Evolutionary conservation across 495 filamentous ascomycete genomes (phyloP).

Genomic region (Aspergillus carlsbadensis): DNA sequence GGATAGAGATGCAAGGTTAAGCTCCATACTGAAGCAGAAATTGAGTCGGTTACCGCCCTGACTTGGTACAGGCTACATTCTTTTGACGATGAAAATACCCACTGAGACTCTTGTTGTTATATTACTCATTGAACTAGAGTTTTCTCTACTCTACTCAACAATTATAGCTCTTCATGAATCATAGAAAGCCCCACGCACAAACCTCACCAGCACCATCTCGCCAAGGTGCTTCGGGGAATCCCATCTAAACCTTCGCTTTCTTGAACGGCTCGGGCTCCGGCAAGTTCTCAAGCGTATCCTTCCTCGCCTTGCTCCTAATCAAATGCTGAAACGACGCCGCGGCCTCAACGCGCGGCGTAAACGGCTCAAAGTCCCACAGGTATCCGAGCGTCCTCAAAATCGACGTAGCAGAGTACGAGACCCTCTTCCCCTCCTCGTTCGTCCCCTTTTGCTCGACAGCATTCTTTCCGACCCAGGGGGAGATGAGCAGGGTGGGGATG

Average conservation of each 20-base stretch:
- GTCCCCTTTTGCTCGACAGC: constrained; percentile 47
- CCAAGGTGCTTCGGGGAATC: no score
- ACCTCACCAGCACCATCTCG: no score
- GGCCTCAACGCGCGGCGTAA: constrained; percentile 37
- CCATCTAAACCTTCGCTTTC: background rate
- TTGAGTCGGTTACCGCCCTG: no score
- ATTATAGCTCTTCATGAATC: no score
- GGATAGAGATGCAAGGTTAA: no score
- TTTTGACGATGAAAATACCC: no score
- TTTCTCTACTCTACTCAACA: no score
- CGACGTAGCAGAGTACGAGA: constrained; percentile 40
- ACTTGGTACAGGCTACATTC: no score
- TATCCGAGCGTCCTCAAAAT: constrained; percentile 42
- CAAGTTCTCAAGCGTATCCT: constrained; percentile 24
- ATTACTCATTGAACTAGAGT: no score
- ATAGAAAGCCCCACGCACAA: no score
- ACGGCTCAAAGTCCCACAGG: constrained; percentile 46
- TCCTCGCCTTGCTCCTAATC: constrained; percentile 21
- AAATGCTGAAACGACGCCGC: constrained; percentile 46
- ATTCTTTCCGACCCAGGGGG: constrained; percentile 45
- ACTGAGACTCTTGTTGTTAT: no score
- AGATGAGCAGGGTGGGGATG: constrained; percentile 50
- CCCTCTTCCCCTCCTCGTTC: constrained; percentile 29
- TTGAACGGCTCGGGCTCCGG: constrained; percentile 17
- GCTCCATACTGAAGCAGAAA: no score